Base-by-base conservation (phyloP, 2,329 filamentous ascomycete genomes). In the Fragosphaeria purpurea region DNA sequence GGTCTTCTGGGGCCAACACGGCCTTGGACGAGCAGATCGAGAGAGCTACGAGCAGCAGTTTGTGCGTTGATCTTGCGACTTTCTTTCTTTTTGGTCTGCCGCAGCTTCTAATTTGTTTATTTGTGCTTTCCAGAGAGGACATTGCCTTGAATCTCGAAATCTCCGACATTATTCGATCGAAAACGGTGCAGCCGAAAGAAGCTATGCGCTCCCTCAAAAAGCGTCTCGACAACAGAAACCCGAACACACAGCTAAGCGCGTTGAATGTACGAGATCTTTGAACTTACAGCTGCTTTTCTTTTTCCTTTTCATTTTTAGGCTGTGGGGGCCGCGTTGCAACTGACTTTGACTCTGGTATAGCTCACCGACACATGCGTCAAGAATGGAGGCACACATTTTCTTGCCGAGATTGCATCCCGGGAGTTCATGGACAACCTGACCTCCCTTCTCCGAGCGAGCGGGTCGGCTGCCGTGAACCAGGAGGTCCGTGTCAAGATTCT, bases 391-490 rank as follows among this genome's bases (percentile, higher is more conserved):
- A 80, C 85, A 40, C 93, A 98, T 69, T 98, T 98, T 67, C 82
- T 98, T 46, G 78, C 83, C 58, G 93, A 98, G 71, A 93, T 98
- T 59, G 91, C 93, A 41, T 96, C 91, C 13, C 82, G 90, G 56
- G 93, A 98, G 71, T 98, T 97, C 63, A 94, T 98, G 86, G 93
- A 98, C 70, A 96, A 96, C 64, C 71, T 98, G 48, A 85, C 88
- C 13, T 96, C 91, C 37, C 76, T 98, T 12, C 76, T 98, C 35
- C 90, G 91, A 64, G 85, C 86, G 13, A 83, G 86, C 47, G 86
- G 87, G 3, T 68, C 73, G 13, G 82, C 79, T 38, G 82, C 87
- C 7, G 76, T 93, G 42, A 95, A 96, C 66, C 73, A 82, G 46
- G 86, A 95, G 49, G 93, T 98, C 46, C 88, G 85, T 63, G 75